Percentiles rank a stretch among this genome's conserved stretches.
Evolutionary conservation across 2,329 filamentous ascomycete genomes (phyloP).

Genomic region (Aspergillus uvarum): DNA sequence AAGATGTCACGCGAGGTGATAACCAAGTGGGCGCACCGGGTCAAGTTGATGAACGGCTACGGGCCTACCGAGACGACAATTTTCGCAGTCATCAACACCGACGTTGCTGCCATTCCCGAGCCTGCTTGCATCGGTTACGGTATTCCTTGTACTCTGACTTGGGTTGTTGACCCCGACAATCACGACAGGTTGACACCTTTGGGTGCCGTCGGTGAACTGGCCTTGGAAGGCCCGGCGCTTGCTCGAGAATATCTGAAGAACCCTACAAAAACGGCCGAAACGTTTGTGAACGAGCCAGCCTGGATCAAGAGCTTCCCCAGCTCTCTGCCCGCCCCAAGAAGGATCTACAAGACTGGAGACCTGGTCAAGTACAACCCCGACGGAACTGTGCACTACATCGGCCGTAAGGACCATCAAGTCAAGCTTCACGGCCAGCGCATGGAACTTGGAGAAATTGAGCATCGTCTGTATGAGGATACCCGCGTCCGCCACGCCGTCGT

Average conservation of each 20-base stretch:
- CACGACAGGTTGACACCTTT: slow-evolving; percentile 36
- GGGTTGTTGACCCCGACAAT: slow-evolving; percentile 36
- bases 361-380: slow-evolving; percentile 23
- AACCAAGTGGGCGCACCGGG: slow-evolving; percentile 60
- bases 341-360: slow-evolving; percentile 32
- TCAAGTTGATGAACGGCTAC: slow-evolving; percentile 42
- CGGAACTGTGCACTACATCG: slow-evolving; percentile 22
- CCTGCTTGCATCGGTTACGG: slow-evolving; percentile 25
- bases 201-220: slow-evolving; percentile 36
- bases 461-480: slow-evolving; percentile 34
- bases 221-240: slow-evolving; percentile 39
- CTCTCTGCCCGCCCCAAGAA: slow-evolving; percentile 11
- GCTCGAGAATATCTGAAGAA: slow-evolving; percentile 44
- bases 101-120: slow-evolving; percentile 26
- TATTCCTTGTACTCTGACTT: slow-evolving; percentile 25
- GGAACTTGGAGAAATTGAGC: slow-evolving; percentile 56
- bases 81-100: slow-evolving; percentile 31
- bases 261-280: slow-evolving; percentile 30
- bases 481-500: slow-evolving; percentile 44
- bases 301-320: slow-evolving; percentile 23
- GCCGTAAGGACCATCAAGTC: slow-evolving; percentile 65
- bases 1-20: slow-evolving; percentile 72
- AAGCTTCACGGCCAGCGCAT: slow-evolving; percentile 66
- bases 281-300: slow-evolving; percentile 28
- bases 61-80: slow-evolving; percentile 40